Evolutionary conservation across 768 basidiomycete species (phyloP), one percentile per base, ranked within the genome.

Genomic region (Termitomyces sp.): DNA sequence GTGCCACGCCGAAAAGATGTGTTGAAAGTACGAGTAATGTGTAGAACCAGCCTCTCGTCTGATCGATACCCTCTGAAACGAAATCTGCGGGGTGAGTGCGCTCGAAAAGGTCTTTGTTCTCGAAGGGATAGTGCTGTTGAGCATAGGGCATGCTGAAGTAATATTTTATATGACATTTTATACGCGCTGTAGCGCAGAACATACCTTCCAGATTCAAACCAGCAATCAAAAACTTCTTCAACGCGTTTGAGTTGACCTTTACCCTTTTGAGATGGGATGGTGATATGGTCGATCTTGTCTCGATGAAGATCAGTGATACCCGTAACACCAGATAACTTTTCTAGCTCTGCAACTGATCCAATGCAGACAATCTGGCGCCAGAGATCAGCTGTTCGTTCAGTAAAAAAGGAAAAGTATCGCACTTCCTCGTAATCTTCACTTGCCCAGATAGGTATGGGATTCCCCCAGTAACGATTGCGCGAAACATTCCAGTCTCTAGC

Each of bases 21-120:
- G 94, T 97, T n/a, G 92, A 91, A 26, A 98, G 80, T 4, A 99
- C 94, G 43, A 99, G 84, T 14, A 99, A 75, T 2, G 97, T 98
- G 76, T 99, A 99, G 82, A 99, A 99, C 97, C 97, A 99, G 24
- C 97, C 97, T 65, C 97, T 86, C 28, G 96, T 98, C 74, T 99
- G 97, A 72, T 99, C 97, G 61, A 99, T 96, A 66, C 95, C 96
- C 72, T 99, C 97, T 6, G 91, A 96, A 30, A 98, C 88, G 70
- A 99, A 99, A 68, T 98, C 90, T 4, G 95, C 97, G 2, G 96
- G 97, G 78, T 92, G 95, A 8, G 84, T 85, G 8, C 74, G 75
- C 68, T 94, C 86, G 68, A 97, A 97, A 44, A 83, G 75, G 32
- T 91, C 89, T 71, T 90, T 88, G 73, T 98, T 98, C 74, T 98